Conservation (phyloP, 768 basidiomycete species). For the Dictyophora rubrovolvata region DNA sequence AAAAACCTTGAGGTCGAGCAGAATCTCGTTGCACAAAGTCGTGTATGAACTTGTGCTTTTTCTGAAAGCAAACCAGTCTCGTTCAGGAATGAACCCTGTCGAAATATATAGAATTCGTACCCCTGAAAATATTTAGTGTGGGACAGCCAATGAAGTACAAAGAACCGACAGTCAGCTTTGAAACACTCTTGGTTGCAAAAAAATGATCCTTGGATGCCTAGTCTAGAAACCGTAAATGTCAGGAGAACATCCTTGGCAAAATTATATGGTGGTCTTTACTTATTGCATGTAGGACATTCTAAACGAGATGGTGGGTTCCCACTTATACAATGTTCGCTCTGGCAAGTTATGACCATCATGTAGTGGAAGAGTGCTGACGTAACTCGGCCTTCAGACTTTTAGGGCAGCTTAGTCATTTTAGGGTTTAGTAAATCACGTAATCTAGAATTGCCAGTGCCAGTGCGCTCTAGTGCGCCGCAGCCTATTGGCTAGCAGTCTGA, state of each 20-base stretch:
- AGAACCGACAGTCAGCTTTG: conserved; percentile 78
- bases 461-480: too few species aligned
- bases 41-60: conserved; percentile 74
- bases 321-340: conserved; percentile 61
- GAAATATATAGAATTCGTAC: conserved; percentile 11
- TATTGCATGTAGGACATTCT: conserved; percentile 90
- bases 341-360: conserved; percentile 38
- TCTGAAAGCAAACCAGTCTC: conserved; percentile 34
- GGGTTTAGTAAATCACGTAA: too few species aligned
- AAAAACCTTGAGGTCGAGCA: not conserved
- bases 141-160: conserved; percentile 7
- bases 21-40: conserved; percentile 36
- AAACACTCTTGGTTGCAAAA: conserved; percentile 97
- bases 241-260: not conserved
- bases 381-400: too few species aligned
- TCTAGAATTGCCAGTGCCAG: too few species aligned
- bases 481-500: too few species aligned
- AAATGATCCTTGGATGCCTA: conserved; percentile 74
- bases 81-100: not conserved
- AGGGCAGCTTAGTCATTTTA: too few species aligned
- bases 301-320: conserved; percentile 78
- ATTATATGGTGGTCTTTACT: conserved; percentile 35
- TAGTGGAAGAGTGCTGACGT: not conserved
- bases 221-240: conserved; percentile 29
- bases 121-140: conserved; percentile 23